Conservation (phyloP, 306 rosid species). For the Fragaria nilgerrensis region DNA sequence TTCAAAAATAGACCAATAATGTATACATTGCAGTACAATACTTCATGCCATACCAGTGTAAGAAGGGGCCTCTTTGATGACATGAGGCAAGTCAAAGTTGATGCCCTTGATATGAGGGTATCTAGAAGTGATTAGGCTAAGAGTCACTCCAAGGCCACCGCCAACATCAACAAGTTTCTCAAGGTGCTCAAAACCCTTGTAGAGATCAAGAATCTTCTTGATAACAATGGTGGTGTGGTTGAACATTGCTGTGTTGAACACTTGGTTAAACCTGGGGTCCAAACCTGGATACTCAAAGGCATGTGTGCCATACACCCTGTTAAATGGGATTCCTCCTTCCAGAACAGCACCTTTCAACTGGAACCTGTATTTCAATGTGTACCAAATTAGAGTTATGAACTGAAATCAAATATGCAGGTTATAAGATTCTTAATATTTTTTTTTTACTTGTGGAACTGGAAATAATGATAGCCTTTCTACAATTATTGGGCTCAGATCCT, state of each 20-base stretch:
- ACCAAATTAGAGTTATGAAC: neutral
- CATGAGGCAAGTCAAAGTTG: constrained; percentile 47
- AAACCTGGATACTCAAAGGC: constrained; percentile 33
- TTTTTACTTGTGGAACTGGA: too few relatives aligned
- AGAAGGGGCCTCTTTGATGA: constrained; percentile 39
- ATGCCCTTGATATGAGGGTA: constrained; percentile 48
- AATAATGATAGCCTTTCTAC: too few relatives aligned
- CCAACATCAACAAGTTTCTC: constrained; percentile 59
- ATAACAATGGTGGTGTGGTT: constrained; percentile 31
- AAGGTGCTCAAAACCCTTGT: constrained; percentile 43
- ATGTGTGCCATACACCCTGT: constrained; percentile 38
- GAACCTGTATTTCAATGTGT: constrained; percentile 26
- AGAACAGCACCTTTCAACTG: constrained; percentile 20
- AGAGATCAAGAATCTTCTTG: constrained; percentile 36
- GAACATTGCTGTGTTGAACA: constrained; percentile 52
- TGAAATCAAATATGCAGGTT: neutral
- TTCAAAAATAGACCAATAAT: neutral
- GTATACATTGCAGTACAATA: neutral
- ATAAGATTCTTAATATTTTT: too few relatives aligned
- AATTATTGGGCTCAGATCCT: too few relatives aligned
- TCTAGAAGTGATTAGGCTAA: constrained; percentile 45
- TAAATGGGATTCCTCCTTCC: constrained; percentile 49
- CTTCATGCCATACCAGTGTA: constrained; percentile 35
- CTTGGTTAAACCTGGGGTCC: constrained; percentile 37
- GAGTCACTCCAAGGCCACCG: constrained; percentile 49